Evolutionary conservation across 2,329 filamentous ascomycete genomes (phyloP).

Genomic region (Xylaria sp.): DNA sequence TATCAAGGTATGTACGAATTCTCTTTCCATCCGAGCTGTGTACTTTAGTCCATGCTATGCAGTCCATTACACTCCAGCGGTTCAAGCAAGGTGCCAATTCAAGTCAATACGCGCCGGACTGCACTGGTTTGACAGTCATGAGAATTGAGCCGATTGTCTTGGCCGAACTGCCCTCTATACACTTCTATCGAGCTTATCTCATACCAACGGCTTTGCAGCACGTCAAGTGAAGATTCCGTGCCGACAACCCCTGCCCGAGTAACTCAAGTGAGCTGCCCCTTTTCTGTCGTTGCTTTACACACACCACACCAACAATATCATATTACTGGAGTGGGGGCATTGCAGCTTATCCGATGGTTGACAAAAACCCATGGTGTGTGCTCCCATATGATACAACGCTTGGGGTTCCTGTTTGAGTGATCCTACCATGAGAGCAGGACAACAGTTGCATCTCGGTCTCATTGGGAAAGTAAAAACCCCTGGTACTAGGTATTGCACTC

Average conservation of each 20-base stretch:
- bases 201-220: conserved; percentile 11
- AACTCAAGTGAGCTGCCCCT: conserved; percentile 12
- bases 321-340: not conserved
- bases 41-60: conserved; percentile 8
- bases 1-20: conserved; percentile 32
- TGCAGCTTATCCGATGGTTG: conserved; percentile 7
- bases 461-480: not conserved
- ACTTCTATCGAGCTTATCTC: conserved; percentile 9
- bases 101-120: not conserved
- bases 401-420: conserved; percentile 4
- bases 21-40: not conserved
- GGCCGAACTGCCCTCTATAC: not conserved
- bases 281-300: not conserved
- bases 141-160: not conserved
- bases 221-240: conserved; percentile 21
- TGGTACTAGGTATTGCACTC: not conserved
- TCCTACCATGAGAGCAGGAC: not conserved
- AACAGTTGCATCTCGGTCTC: not conserved
- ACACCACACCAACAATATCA: not conserved
- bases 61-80: conserved; percentile 4
- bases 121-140: not conserved
- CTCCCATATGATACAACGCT: conserved; percentile 12
- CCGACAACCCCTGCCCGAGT: not conserved
- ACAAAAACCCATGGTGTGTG: conserved; percentile 7
- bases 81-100: conserved; percentile 24